Evolutionary conservation across 805 yeast genomes (phyloP), one percentile per base, ranked within the genome.

Genomic region (Saitoella complicata): DNA sequence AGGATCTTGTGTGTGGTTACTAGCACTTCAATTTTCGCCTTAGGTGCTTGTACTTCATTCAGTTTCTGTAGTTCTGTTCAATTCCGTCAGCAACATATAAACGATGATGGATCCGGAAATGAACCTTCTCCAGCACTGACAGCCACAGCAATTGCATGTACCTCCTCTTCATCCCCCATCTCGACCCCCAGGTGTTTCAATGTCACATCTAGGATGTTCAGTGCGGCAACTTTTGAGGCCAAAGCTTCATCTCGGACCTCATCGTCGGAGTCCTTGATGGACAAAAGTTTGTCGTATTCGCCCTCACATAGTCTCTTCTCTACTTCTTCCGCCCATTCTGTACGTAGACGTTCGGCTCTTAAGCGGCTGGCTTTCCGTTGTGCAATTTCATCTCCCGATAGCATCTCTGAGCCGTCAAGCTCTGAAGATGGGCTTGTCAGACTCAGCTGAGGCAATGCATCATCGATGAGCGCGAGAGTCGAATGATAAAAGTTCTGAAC

Each of bases 1-100:
- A 65, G 51, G 38, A 58, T 54, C 44, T 56, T 60, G 46, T 66
- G 67, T 1, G 65, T 59, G 31, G 57, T 50, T 9, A 63, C 51
- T 13, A 65, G 53, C 10, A 52, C 51, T 36, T 55, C 49, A n/a
- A 66, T 50, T 46, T 65, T 65, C 7, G 50, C 55, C 38, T 54
- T 51, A 3, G 69, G 68, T 1, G 59, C 50, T n/a, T 52, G 51
- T 31, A 59, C 58, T 38, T 43, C 47, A 44, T 52, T 51, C 51
- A 63, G 55, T 12, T 45, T 37, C 7, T 30, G 36, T 38, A 55
- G 44, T 32, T 53, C 51, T 38, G 40, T 37, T 2, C 46, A 50
- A 4, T 10, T n/a, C 40, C 40, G 7, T 10, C 39, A 37, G 39
- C 39, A 10, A 8, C 35, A 32, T 10, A 8, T 9, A 10, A 8